phyloP scores from a whole-genome alignment of 495 filamentous ascomycete species.

The Annulohypoxylon maeteangense region DNA sequence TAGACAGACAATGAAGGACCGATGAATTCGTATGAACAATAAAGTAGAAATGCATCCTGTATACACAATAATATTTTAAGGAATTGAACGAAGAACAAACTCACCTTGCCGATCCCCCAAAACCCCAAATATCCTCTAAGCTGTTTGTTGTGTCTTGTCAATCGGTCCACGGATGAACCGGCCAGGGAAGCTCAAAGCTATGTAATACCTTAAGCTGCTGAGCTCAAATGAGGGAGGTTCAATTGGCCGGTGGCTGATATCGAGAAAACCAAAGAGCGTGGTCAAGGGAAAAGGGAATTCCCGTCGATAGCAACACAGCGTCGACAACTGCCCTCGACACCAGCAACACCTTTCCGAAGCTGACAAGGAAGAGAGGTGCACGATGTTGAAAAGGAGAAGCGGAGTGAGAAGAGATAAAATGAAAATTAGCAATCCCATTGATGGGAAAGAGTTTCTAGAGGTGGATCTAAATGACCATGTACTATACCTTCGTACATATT shows the following conservation, averaged over 20 bases:
- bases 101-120: slow-evolving; percentile 22
- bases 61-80: background rate
- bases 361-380: slow-evolving; percentile 35
- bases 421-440: slow-evolving; percentile 35
- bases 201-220: slow-evolving; percentile 2
- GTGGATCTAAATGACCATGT: slow-evolving; percentile 27
- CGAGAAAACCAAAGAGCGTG: slow-evolving; percentile 26
- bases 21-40: slow-evolving; percentile 18
- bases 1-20: slow-evolving; percentile 4
- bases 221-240: slow-evolving; percentile 19
- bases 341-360: slow-evolving; percentile 25
- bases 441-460: slow-evolving; percentile 27
- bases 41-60: background rate
- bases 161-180: slow-evolving; percentile 30
- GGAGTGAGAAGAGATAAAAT: slow-evolving; percentile 23
- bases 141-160: slow-evolving; percentile 15
- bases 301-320: slow-evolving; percentile 20
- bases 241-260: slow-evolving; percentile 31
- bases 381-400: slow-evolving; percentile 26
- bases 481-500: background rate
- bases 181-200: slow-evolving; percentile 21
- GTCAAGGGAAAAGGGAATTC: slow-evolving; percentile 22
- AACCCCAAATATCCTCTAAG: background rate
- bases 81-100: slow-evolving; percentile 3
- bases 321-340: slow-evolving; percentile 33